Evolutionary conservation across 768 basidiomycete genomes (phyloP).

Genomic region (Neoboletus subvelutipes): DNA sequence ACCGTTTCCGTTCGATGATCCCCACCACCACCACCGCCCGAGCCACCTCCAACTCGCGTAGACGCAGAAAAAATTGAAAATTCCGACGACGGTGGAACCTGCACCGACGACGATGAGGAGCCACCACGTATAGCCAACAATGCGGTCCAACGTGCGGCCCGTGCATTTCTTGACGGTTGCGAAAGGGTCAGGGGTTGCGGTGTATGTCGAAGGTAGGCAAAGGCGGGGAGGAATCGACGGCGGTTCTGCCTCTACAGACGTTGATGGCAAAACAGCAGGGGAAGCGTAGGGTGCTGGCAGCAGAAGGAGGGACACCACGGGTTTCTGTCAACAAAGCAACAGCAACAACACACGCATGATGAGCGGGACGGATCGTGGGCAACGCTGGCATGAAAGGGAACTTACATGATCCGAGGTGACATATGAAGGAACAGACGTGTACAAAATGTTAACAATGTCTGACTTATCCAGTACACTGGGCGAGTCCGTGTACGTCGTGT

Average conservation of each 20-base stretch:
- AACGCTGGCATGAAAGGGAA: slow-evolving; percentile 4
- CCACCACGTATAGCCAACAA: slow-evolving; percentile 81
- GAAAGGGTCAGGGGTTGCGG: slow-evolving; percentile 52
- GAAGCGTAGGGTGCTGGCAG: slow-evolving; percentile 45
- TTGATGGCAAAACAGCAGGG: slow-evolving; percentile 17
- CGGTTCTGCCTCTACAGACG: slow-evolving; percentile 27
- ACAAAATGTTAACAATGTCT: slow-evolving; percentile 62
- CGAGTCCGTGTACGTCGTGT: slow-evolving; percentile 70
- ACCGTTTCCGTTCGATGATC: slow-evolving; percentile 10
- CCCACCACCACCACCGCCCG: slow-evolving; percentile 34
- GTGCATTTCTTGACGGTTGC: slow-evolving; percentile 57
- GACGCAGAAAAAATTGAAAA: slow-evolving; percentile 72
- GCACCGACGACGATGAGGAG: slow-evolving; percentile 71
- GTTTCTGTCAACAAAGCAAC: slow-evolving; percentile 57
- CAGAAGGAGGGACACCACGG: slow-evolving; percentile 72
- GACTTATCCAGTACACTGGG: slow-evolving; percentile 51
- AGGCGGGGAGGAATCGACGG: slow-evolving; percentile 38
- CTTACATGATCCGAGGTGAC: slow-evolving; percentile 88
- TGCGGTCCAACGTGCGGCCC: slow-evolving; percentile 68
- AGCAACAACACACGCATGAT: background rate
- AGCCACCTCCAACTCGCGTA: slow-evolving; percentile 64
- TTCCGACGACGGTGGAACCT: slow-evolving; percentile 66
- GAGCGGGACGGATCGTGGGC: background rate
- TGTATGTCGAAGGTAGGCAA: slow-evolving; percentile 49
- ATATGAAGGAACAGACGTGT: slow-evolving; percentile 80